Evolutionary conservation across 164 flowering plant species (phyloP).

Genomic region (Annona squamosa): DNA sequence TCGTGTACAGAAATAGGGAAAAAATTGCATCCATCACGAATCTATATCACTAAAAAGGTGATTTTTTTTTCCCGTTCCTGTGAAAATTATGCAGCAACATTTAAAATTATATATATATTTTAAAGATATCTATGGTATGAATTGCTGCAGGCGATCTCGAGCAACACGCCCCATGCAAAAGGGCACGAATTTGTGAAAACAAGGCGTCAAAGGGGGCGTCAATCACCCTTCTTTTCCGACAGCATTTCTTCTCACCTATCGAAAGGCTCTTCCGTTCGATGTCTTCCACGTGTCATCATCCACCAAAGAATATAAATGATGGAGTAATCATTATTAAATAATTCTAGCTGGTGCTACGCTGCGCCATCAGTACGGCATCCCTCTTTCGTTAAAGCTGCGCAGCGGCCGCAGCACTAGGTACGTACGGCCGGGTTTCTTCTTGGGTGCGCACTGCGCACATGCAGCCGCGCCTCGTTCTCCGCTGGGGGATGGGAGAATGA

Average conservation of each 20-base stretch:
- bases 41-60: too few species aligned
- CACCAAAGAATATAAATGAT: conserved; percentile 2
- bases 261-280: background rate
- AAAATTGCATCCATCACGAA: too few species aligned
- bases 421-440: too few species aligned
- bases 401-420: too few species aligned
- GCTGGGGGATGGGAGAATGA: background rate
- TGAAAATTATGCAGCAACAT: too few species aligned
- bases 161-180: conserved; percentile 7
- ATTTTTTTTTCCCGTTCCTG: too few species aligned
- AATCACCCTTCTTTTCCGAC: background rate
- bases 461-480: background rate
- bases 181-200: conserved; percentile 5
- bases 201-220: conserved; percentile 8
- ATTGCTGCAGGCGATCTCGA: background rate
- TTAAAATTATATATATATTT: too few species aligned
- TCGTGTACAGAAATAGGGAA: too few species aligned
- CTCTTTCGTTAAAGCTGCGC: background rate
- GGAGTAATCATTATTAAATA: conserved; percentile 11
- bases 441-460: background rate
- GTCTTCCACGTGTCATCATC: background rate
- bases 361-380: background rate
- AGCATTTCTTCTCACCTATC: background rate
- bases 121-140: too few species aligned
- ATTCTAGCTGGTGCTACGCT: background rate